phyloP scores from a whole-genome alignment of 768 basidiomycete genomes.

The Auricularia sp. region DNA sequence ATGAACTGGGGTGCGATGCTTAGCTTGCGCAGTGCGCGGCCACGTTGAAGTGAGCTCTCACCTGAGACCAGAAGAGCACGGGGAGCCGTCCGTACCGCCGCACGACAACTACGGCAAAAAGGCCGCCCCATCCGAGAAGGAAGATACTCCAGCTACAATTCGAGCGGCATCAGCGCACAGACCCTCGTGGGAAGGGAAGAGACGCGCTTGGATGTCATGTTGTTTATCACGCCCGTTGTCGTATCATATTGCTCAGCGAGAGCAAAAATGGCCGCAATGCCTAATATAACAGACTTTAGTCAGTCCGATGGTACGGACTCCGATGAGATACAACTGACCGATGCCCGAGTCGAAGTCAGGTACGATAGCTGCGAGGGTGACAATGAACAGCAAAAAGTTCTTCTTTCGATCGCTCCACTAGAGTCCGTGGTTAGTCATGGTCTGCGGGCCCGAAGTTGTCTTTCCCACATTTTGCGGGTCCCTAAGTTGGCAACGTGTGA shows the following conservation, averaged over 20 bases:
- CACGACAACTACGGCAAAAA: slow-evolving; percentile 56
- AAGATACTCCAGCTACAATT: slow-evolving; percentile 47
- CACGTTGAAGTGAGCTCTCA: slow-evolving; percentile 12
- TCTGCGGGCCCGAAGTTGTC: background rate
- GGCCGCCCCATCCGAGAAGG: slow-evolving; percentile 43
- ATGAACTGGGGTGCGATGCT: slow-evolving; percentile 30
- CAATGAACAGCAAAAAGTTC: slow-evolving; percentile 44
- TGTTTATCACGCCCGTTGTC: slow-evolving; percentile 46
- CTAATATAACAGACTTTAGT: slow-evolving; percentile 18
- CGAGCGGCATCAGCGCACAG: slow-evolving; percentile 3
- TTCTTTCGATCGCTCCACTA: slow-evolving; percentile 48
- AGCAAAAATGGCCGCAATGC: slow-evolving; percentile 52
- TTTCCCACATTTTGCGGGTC: slow-evolving; percentile 51
- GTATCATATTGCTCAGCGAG: slow-evolving; percentile 47
- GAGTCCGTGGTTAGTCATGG: slow-evolving; percentile 1
- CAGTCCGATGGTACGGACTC: background rate
- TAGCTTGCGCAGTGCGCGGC: background rate
- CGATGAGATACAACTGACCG: slow-evolving; percentile 24
- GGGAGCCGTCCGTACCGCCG: slow-evolving; percentile 55
- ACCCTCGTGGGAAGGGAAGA: background rate
- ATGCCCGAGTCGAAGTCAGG: slow-evolving; percentile 62
- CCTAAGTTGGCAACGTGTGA: slow-evolving; percentile 25
- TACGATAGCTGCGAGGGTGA: slow-evolving; percentile 53
- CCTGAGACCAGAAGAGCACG: slow-evolving; percentile 64
- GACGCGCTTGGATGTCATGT: slow-evolving; percentile 44